phyloP scores from a whole-genome alignment of 176 grass and related monocot species.

The Otatea glauca region DNA sequence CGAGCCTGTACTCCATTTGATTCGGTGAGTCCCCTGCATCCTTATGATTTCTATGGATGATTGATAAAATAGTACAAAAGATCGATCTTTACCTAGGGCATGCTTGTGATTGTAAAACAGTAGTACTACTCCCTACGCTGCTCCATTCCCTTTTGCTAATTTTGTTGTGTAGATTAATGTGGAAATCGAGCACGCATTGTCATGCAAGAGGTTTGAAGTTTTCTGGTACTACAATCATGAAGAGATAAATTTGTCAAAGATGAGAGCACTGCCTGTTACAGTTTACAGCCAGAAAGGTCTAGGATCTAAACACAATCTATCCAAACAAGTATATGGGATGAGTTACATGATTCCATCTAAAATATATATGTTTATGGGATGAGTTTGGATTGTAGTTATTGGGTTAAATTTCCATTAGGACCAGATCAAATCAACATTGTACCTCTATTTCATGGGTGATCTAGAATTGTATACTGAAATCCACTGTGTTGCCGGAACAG shows the following conservation, averaged over 20 bases:
- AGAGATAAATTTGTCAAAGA: background rate
- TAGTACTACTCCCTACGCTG: background rate
- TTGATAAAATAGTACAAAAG: too few relatives aligned
- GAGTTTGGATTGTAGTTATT: background rate
- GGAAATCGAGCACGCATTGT: background rate
- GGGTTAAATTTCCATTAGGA: background rate
- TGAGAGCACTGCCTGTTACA: background rate
- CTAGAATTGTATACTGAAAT: constrained; percentile 90
- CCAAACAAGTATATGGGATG: background rate
- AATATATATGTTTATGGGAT: background rate
- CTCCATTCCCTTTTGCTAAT: background rate
- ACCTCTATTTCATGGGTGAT: constrained; percentile 84
- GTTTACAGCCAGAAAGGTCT: background rate
- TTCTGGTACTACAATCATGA: background rate
- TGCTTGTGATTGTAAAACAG: too few relatives aligned
- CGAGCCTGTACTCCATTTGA: too few relatives aligned
- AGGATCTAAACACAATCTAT: background rate
- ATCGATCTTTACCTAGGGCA: too few relatives aligned
- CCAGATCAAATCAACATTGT: background rate
- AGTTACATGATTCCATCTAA: background rate
- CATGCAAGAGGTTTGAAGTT: constrained; percentile 1
- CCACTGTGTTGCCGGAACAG: constrained; percentile 78
- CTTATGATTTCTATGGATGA: too few relatives aligned
- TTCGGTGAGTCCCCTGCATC: too few relatives aligned
- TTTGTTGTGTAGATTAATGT: background rate